These are phyloP conservation scores for Didymella pinodella DNA, from an alignment of 2,329 filamentous ascomycete species.

Conservation along the genomic window DNA sequence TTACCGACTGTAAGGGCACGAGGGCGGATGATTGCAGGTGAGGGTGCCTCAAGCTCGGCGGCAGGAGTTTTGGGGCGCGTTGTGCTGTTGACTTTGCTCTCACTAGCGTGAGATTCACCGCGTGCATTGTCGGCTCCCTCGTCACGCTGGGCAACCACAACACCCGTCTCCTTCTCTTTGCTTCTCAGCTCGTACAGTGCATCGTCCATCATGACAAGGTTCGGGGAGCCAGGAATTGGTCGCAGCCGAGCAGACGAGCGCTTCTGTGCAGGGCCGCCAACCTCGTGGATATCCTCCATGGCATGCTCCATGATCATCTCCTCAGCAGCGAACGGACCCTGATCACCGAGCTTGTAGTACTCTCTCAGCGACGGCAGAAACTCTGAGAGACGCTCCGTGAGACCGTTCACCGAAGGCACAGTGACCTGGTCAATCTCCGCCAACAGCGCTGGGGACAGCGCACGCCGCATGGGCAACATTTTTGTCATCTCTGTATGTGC, in stretches of 20 bases:
- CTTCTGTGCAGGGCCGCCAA: constrained; percentile 41
- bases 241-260: constrained; percentile 47
- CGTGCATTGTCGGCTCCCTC: constrained; percentile 14
- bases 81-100: constrained; percentile 19
- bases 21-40: constrained; percentile 34
- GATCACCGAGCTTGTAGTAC: constrained; percentile 48
- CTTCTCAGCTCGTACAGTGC: constrained; percentile 43
- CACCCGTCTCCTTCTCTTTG: constrained; percentile 28
- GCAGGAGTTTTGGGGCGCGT: constrained; percentile 30
- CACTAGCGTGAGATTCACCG: constrained; percentile 26
- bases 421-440: constrained; percentile 56
- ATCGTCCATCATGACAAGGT: constrained; percentile 46
- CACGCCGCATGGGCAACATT: constrained; percentile 33
- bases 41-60: constrained; percentile 38
- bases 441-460: constrained; percentile 53
- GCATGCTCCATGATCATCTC: constrained; percentile 50
- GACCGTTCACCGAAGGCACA: constrained; percentile 55
- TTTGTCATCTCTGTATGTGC: constrained; percentile 21
- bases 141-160: constrained; percentile 17
- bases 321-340: constrained; percentile 46
- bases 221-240: constrained; percentile 43
- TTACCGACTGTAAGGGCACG: constrained; percentile 34
- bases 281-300: constrained; percentile 42
- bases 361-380: constrained; percentile 55
- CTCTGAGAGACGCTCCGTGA: constrained; percentile 57